These are phyloP conservation scores for Phytopythium montanum DNA, from an alignment of 352 stramenopile genomes.

Conservation along the genomic window DNA sequence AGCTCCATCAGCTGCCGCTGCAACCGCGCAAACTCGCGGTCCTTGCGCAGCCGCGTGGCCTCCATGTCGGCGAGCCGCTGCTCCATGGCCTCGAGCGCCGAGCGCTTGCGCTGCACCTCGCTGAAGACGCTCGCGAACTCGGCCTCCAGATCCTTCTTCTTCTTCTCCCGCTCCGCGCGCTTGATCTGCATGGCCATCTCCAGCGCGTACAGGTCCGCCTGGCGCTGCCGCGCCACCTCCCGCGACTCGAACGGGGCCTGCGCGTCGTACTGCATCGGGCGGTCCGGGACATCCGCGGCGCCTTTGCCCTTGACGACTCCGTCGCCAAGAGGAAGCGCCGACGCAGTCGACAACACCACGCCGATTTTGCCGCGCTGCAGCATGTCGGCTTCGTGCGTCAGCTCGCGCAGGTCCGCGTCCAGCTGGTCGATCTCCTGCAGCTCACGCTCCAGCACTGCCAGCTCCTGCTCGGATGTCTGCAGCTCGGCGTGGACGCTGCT, in stretches of 20 bases:
- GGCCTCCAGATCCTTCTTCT: slow-evolving; percentile 89
- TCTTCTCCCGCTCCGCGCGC: slow-evolving; percentile 86
- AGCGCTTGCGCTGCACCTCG: slow-evolving; percentile 89
- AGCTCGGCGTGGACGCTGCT: slow-evolving; percentile 90
- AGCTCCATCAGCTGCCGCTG: slow-evolving; percentile 93
- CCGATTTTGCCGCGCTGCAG: slow-evolving; percentile 68
- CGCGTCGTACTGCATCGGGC: slow-evolving; percentile 33
- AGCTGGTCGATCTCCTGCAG: slow-evolving; percentile 93
- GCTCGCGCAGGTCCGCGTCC: slow-evolving; percentile 83
- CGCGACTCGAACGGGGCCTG: slow-evolving; percentile 51
- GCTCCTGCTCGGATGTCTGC: slow-evolving; percentile 88
- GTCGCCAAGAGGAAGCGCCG: slow-evolving; percentile 37
- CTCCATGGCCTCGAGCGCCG: slow-evolving; percentile 76
- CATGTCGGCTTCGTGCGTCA: slow-evolving; percentile 90
- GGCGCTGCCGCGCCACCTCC: slow-evolving; percentile 36
- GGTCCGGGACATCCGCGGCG: slow-evolving; percentile 6
- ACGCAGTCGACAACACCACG: slow-evolving; percentile 1
- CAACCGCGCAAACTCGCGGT: slow-evolving; percentile 90
- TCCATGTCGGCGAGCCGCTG: slow-evolving; percentile 91
- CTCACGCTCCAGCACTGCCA: slow-evolving; percentile 88
- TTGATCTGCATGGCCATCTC: slow-evolving; percentile 94
- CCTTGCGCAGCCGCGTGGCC: slow-evolving; percentile 88
- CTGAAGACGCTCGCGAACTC: slow-evolving; percentile 90
- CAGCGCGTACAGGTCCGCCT: slow-evolving; percentile 87
- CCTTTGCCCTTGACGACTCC: slow-evolving; percentile 27